Evolutionary conservation across 2,329 filamentous ascomycete species (phyloP).

Genomic region (Oidium heveae): DNA sequence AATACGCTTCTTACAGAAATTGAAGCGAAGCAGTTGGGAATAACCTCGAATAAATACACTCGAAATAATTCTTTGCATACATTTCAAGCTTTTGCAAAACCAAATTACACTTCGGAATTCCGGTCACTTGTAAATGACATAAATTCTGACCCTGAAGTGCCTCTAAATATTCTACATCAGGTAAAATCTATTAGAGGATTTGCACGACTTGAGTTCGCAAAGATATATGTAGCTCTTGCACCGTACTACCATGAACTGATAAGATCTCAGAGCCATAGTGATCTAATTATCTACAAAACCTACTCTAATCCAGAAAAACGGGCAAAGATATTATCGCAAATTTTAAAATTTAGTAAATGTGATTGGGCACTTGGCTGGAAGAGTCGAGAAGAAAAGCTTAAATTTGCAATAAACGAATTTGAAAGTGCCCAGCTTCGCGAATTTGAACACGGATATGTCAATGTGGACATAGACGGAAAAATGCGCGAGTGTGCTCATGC

Average conservation of each 20-base stretch:
- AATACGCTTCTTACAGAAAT: no score
- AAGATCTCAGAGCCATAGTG: conserved; percentile 43
- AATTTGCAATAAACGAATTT: conserved; percentile 55
- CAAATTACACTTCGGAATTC: no score
- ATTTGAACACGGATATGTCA: conserved; percentile 80
- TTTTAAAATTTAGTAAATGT: conserved; percentile 53
- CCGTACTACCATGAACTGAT: conserved; percentile 75
- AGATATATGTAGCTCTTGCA: conserved; percentile 64
- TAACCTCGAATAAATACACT: no score
- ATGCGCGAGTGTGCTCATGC: conserved; percentile 84
- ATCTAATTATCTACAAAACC: conserved; percentile 63
- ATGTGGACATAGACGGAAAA: conserved; percentile 62
- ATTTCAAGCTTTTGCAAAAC: no score
- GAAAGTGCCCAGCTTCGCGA: conserved; percentile 76
- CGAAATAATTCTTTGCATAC: no score
- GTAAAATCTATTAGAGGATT: conserved; percentile 59
- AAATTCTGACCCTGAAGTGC: conserved; percentile 31
- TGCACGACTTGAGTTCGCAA: conserved; percentile 75
- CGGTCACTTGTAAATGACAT: conserved; percentile 14
- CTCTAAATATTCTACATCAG: conserved; percentile 43
- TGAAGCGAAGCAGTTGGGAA: no score
- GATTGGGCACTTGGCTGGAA: conserved; percentile 57
- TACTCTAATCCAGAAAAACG: conserved; percentile 78
- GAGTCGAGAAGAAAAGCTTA: conserved; percentile 45
- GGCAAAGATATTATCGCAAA: conserved; percentile 64